These are phyloP conservation scores for Cyclostephanos invisitatus DNA, from an alignment of 108 stramenopile genomes.

Conservation along the genomic window DNA sequence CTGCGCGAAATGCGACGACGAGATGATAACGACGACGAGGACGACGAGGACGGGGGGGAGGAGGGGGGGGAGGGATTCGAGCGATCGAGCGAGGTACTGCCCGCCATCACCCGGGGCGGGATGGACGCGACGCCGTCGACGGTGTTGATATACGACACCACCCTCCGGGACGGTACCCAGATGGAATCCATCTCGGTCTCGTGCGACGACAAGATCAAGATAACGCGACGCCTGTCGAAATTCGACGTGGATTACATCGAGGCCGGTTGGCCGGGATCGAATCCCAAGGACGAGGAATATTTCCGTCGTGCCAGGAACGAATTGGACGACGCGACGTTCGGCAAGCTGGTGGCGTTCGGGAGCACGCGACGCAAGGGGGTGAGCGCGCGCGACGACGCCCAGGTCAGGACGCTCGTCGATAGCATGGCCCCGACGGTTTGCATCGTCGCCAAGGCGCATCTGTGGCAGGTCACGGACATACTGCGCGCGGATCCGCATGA, in stretches of 20 bases:
- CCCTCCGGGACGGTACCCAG: conserved; percentile 90
- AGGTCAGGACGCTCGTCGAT: conserved; percentile 79
- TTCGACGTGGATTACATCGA: conserved; percentile 91
- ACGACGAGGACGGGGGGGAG: too few relatives aligned
- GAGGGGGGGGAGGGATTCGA: too few relatives aligned
- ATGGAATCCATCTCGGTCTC: conserved; percentile 89
- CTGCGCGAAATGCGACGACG: background rate
- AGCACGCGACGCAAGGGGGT: conserved; percentile 80
- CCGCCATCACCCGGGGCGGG: too few relatives aligned
- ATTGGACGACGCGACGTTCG: conserved; percentile 44
- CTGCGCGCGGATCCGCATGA: conserved; percentile 82
- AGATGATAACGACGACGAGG: too few relatives aligned
- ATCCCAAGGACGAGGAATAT: conserved; percentile 94
- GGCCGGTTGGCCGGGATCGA: conserved; percentile 93
- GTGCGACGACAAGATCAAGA: conserved; percentile 91
- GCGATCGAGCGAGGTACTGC: background rate
- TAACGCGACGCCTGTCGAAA: conserved; percentile 63
- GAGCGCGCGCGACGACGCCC: conserved; percentile 70
- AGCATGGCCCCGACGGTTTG: conserved; percentile 78
- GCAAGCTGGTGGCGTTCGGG: conserved; percentile 90
- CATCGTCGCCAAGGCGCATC: conserved; percentile 91
- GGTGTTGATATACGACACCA: conserved; percentile 83
- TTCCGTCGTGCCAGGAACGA: conserved; percentile 75
- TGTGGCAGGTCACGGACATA: conserved; percentile 93
- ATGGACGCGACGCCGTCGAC: conserved; percentile 52